Conservation (phyloP, 768 basidiomycete species). For the Boletus subparvulus region DNA sequence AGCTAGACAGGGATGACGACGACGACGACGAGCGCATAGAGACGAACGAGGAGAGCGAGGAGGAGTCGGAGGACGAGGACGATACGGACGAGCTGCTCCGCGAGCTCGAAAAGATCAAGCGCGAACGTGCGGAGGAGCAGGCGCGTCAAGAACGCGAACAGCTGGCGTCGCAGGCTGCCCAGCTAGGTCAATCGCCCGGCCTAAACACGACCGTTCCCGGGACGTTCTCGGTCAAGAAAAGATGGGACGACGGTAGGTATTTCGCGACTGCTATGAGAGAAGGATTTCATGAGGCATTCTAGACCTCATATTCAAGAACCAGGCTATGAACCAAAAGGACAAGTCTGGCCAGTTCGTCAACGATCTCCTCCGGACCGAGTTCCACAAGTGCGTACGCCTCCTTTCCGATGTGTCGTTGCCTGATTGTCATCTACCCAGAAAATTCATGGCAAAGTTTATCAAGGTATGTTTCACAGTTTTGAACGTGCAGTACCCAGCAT, state of each 20-base stretch:
- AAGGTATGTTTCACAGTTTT: slow-evolving; percentile 47
- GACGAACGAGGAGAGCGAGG: slow-evolving; percentile 47
- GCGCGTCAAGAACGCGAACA: slow-evolving; percentile 77
- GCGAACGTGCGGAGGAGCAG: slow-evolving; percentile 93
- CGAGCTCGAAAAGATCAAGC: slow-evolving; percentile 98
- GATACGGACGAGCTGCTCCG: slow-evolving; percentile 89
- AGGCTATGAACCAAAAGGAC: slow-evolving; percentile 69
- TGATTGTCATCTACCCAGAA: slow-evolving; percentile 44
- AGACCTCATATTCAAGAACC: slow-evolving; percentile 99
- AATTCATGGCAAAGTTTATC: slow-evolving; percentile 92
- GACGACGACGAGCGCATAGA: slow-evolving; percentile 48
- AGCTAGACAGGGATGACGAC: slow-evolving; percentile 85
- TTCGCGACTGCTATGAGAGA: not conserved
- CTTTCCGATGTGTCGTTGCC: slow-evolving; percentile 2
- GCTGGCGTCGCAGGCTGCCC: slow-evolving; percentile 54
- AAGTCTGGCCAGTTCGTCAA: slow-evolving; percentile 88
- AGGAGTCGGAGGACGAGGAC: slow-evolving; percentile 55
- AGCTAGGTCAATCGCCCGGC: slow-evolving; percentile 76
- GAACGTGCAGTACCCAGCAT: not conserved
- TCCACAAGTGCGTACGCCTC: slow-evolving; percentile 70
- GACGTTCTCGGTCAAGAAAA: slow-evolving; percentile 86
- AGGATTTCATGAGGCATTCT: slow-evolving; percentile 6
- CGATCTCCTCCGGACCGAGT: slow-evolving; percentile 90
- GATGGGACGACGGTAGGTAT: slow-evolving; percentile 90
- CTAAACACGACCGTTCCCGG: slow-evolving; percentile 74